Evolutionary conservation across 345 rosid genomes (phyloP), one percentile per base, ranked within the genome.

Genomic region (Sisymbrium irio): DNA sequence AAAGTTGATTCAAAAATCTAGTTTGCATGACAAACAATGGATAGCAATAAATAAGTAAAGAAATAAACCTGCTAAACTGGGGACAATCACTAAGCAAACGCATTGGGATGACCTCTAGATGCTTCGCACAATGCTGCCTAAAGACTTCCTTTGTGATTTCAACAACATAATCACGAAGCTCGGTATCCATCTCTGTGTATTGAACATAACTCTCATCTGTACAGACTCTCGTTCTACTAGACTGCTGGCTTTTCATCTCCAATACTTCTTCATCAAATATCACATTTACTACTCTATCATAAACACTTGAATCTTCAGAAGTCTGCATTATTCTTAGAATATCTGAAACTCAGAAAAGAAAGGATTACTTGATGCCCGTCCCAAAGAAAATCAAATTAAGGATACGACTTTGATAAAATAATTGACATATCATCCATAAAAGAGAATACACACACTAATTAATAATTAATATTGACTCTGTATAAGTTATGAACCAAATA

Each of bases 81-180:
- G 84, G 86, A 36, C 76, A 82, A 73, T 88, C 92, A 67, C 82
- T 87, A 72, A 86, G 78, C 77, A 94, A 82, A 73, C 71, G 84
- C 88, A 94, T 73, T 6, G 94, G 90, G 55, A 77, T 78, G 69
- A 88, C 82, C 83, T 89, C 96, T 45, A 91, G 73, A 82, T 84
- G 97, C 85, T 87, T 89, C 41, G 95, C 97, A 80, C 97, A 89
- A 73, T 85, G 96, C 73, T 81, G 88, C 78, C 79, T 85, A 82
- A 89, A 91, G 67, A 88, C 83, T 89, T 91, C 96, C 78, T 84
- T 89, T 8, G 97, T 75, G 62, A 84, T 76, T 72, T 89, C 96
- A 72, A 83, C 74, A 61, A 88, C 93, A 85, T 80, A 83, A 77
- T 91, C 96, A 64, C 96, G 97, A 46, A 87, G 81, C 77, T 91